Evolutionary conservation across 2,329 filamentous ascomycete species (phyloP).

Genomic region (Escovopsis weberi): DNA sequence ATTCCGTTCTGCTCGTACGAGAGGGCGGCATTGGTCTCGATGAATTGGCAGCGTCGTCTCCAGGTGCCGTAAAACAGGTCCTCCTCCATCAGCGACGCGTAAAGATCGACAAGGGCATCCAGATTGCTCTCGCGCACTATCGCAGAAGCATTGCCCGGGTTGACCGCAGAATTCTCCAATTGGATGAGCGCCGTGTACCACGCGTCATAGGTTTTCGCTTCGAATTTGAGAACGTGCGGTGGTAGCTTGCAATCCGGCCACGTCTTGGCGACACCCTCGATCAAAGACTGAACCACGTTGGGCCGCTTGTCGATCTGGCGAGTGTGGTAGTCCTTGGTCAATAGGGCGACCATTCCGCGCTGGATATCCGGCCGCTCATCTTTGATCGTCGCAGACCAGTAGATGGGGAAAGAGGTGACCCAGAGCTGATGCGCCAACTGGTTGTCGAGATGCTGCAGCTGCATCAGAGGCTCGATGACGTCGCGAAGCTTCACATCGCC

Average conservation of each 20-base stretch:
- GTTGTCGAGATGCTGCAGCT: conserved; percentile 81
- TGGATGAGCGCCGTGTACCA: conserved; percentile 94
- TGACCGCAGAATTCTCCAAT: conserved; percentile 77
- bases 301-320: conserved; percentile 89
- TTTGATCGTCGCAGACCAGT: conserved; percentile 74
- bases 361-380: conserved; percentile 87
- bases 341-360: conserved; percentile 73
- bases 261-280: conserved; percentile 74
- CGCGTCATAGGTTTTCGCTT: conserved; percentile 84
- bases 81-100: conserved; percentile 80
- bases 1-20: conserved; percentile 98
- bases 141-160: conserved; percentile 70
- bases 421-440: conserved; percentile 78
- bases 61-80: conserved; percentile 97
- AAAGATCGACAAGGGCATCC: conserved; percentile 88
- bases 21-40: conserved; percentile 91
- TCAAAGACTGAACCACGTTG: conserved; percentile 84
- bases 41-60: conserved; percentile 86
- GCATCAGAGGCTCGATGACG: conserved; percentile 74
- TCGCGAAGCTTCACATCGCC: conserved; percentile 79
- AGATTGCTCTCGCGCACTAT: conserved; percentile 85
- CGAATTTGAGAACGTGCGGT: conserved; percentile 89
- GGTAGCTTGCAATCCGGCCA: conserved; percentile 84
- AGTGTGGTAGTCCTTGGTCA: conserved; percentile 92
- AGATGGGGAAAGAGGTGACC: conserved; percentile 82